Evolutionary conservation across 225 moss, liverwort and hornwort species (phyloP), one percentile per base, ranked within the genome.

Genomic region (Polytrichum formosum): DNA sequence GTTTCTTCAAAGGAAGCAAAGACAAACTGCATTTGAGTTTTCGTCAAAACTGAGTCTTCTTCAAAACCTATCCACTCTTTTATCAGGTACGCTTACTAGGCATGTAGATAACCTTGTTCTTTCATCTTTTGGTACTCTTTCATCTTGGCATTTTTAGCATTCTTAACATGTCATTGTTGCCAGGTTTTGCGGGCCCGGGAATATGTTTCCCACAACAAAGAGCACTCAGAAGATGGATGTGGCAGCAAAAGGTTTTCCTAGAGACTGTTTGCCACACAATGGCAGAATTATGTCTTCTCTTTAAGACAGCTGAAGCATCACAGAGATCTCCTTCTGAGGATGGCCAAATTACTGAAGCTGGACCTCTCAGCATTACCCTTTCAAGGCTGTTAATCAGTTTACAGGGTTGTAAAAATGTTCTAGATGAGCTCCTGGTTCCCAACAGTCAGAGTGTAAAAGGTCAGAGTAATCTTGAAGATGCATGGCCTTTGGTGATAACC

Each of bases 401-500:
- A 66, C 72, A 83, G 25, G 61, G 68, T 55, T 90, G 92, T 77
- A 95, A 93, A 81, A 82, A 66, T 26, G 83, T 71, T n/a, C 81
- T 98, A 70, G 92, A 98, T 77, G 66, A 25, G 65, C 84, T 83
- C 56, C 76, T 98, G 35, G 74, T 89, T 70, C 88, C 82, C 69
- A 75, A 71, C 67, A 87, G 79, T 65, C 69, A 74, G 55, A 63
- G 61, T 26, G 75, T 87, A 35, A 46, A 46, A 46, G 78, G 74
- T 68, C 67, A 74, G 35, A 76, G 78, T 21, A 68, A 68, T 59
- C 65, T 78, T 64, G 85, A 78, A 77, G 79, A 72, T 55, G 77
- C 81, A 1, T 92, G 92, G 94, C 97, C 94, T n/a, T 55, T 94
- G 73, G 67, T 94, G 27, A 90, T 87, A 68, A 94, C 97, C 26